These are phyloP conservation scores for Candolleomyces efflorescens DNA, from an alignment of 768 basidiomycete genomes.

Conservation along the genomic window DNA sequence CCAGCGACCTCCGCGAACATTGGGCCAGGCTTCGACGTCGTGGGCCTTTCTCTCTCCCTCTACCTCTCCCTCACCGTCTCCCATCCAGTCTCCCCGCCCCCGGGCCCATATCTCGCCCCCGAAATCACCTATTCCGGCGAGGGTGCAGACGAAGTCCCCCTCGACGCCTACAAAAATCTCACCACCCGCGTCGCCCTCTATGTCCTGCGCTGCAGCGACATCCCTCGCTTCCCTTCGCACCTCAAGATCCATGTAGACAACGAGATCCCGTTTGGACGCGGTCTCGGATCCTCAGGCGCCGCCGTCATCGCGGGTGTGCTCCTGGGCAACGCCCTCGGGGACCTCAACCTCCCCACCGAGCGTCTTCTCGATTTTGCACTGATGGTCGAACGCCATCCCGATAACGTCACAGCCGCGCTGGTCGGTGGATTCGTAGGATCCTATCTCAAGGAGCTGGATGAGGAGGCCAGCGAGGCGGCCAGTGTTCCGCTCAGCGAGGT, in stretches of 20 bases:
- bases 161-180: constrained; percentile 95
- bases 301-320: constrained; percentile 98
- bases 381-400: constrained; percentile 99
- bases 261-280: constrained; percentile 96
- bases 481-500: constrained; percentile 95
- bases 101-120: constrained; percentile 45
- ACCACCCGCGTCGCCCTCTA: constrained; percentile 97
- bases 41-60: constrained; percentile 93
- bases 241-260: constrained; percentile 79
- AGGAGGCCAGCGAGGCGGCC: constrained; percentile 74
- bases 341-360: constrained; percentile 59
- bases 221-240: constrained; percentile 70
- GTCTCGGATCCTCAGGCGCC: constrained; percentile 95
- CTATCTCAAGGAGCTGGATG: constrained; percentile 87
- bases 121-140: constrained; percentile 79
- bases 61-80: constrained; percentile 70
- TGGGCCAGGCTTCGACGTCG: constrained; percentile 98
- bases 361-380: constrained; percentile 93
- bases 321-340: constrained; percentile 79
- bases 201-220: constrained; percentile 85
- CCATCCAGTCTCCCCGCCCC: constrained; percentile 26
- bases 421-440: constrained; percentile 97
- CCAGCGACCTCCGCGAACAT: constrained; percentile 99
- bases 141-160: constrained; percentile 86
- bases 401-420: constrained; percentile 97